These are phyloP conservation scores for Aspergillus ustus DNA, from an alignment of 2,329 filamentous ascomycete genomes.

Conservation along the genomic window DNA sequence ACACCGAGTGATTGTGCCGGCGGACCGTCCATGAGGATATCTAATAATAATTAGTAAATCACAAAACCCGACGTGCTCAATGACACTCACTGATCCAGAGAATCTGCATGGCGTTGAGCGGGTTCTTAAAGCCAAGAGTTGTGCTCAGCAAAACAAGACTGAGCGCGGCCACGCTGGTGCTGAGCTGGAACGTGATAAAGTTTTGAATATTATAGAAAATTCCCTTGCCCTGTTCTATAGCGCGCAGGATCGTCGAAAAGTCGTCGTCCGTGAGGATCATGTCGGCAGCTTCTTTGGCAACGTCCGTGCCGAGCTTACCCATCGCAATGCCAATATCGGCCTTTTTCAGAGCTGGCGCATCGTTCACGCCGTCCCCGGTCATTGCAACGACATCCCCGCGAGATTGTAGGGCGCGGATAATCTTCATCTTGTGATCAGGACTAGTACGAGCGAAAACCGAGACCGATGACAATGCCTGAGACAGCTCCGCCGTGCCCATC, in stretches of 20 bases:
- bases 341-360: slow-evolving; percentile 94
- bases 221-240: slow-evolving; percentile 97
- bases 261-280: slow-evolving; percentile 90
- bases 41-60: slow-evolving; percentile 52
- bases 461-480: slow-evolving; percentile 82
- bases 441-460: slow-evolving; percentile 96
- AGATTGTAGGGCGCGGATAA: slow-evolving; percentile 86
- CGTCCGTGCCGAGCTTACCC: slow-evolving; percentile 92
- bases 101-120: slow-evolving; percentile 98
- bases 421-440: slow-evolving; percentile 98
- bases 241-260: slow-evolving; percentile 86
- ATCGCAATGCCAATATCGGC: slow-evolving; percentile 98
- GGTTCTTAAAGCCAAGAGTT: slow-evolving; percentile 89
- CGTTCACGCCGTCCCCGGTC: slow-evolving; percentile 98
- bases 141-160: slow-evolving; percentile 92
- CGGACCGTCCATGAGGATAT: slow-evolving; percentile 99
- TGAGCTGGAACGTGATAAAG: slow-evolving; percentile 97
- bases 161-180: slow-evolving; percentile 91
- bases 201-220: slow-evolving; percentile 99
- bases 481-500: slow-evolving; percentile 85
- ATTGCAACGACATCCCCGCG: slow-evolving; percentile 97
- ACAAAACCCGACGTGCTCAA: background rate
- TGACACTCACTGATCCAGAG: slow-evolving; percentile 90
- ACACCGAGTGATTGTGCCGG: slow-evolving; percentile 96
- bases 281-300: slow-evolving; percentile 91